phyloP scores from a whole-genome alignment of 306 rosid species.

The Prunus fruticosa region DNA sequence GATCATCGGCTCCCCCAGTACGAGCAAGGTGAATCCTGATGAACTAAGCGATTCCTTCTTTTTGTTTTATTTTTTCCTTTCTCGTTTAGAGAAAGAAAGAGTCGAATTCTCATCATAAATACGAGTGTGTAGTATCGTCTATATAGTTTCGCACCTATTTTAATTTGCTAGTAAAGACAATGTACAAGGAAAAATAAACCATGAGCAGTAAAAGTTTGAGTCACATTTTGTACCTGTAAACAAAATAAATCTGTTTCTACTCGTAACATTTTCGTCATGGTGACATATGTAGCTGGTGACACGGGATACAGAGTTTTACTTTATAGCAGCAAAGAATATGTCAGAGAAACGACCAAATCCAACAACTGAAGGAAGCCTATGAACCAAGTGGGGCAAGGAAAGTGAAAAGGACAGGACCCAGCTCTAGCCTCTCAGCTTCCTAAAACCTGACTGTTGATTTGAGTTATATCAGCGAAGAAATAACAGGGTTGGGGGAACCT shows the following conservation, averaged over 20 bases:
- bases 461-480: too few species aligned
- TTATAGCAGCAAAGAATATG: too few species aligned
- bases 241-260: neutral
- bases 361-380: too few species aligned
- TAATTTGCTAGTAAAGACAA: neutral
- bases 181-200: neutral
- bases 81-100: too few species aligned
- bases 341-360: too few species aligned
- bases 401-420: too few species aligned
- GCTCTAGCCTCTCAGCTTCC: too few species aligned
- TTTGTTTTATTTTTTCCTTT: neutral
- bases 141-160: neutral
- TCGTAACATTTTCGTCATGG: neutral
- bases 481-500: too few species aligned
- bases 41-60: neutral
- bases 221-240: neutral
- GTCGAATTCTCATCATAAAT: neutral
- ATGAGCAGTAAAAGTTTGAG: neutral
- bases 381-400: too few species aligned
- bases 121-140: neutral
- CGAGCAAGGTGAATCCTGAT: constrained; percentile 45
- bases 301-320: too few species aligned
- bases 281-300: neutral
- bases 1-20: constrained; percentile 39
- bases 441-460: too few species aligned